These are phyloP conservation scores for Papiliotrema fonsecae DNA, from an alignment of 1,284 basidiomycete species.

Conservation along the genomic window DNA sequence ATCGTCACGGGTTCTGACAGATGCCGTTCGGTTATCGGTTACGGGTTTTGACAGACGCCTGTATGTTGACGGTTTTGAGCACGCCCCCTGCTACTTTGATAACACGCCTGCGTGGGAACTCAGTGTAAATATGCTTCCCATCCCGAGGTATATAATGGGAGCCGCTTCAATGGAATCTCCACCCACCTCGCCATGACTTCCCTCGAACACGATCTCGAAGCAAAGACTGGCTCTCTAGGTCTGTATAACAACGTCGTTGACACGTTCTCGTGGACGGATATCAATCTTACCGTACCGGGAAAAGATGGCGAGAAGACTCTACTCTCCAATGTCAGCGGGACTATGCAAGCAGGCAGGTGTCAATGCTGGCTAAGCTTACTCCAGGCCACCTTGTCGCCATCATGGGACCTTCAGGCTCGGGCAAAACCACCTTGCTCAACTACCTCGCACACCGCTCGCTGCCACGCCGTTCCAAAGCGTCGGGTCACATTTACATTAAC, in stretches of 20 bases:
- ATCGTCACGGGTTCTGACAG: no score
- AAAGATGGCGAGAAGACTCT: neutral
- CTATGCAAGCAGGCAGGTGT: neutral
- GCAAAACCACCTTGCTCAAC: constrained; percentile 52
- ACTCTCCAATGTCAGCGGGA: neutral
- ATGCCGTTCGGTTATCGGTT: no score
- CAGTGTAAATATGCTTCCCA: no score
- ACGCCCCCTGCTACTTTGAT: no score
- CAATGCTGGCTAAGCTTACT: neutral
- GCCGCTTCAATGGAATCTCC: no score
- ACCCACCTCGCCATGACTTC: no score
- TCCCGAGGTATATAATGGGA: no score
- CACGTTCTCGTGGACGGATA: neutral
- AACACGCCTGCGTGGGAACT: no score
- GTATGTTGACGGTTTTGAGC: no score
- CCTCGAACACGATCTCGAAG: no score
- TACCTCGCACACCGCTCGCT: constrained; percentile 48
- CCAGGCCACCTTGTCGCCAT: constrained; percentile 51
- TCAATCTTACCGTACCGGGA: neutral
- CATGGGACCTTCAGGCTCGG: constrained; percentile 50
- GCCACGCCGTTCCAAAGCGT: constrained; percentile 30
- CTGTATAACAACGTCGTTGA: neutral
- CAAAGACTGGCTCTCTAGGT: no score
- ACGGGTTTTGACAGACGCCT: no score
- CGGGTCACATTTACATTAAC: constrained; percentile 46